Evolutionary conservation across 768 basidiomycete species (phyloP), one percentile per base, ranked within the genome.

Genomic region (Mycena crocata): DNA sequence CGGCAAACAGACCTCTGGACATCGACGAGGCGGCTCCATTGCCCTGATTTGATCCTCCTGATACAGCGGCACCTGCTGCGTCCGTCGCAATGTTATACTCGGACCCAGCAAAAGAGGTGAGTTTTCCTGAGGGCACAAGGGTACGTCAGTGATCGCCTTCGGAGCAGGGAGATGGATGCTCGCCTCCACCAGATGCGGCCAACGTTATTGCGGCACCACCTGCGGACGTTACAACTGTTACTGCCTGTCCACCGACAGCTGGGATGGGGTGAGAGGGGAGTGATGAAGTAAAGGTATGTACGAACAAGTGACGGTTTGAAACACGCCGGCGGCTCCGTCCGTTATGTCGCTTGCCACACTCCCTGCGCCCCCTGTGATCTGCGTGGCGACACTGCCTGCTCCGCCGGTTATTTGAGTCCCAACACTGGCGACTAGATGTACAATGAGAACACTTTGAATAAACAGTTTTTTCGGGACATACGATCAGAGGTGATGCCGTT

Each of bases 201-300:
- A 92, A 82, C 0, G 90, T 92, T 62, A 90, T 77, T 1, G 84
- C 90, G 46, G 82, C 70, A 14, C 90, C 90, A 9, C 89, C 91
- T 13, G 73, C 83, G 44, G 85, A 86, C 19, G 87, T 89, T 31
- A 92, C 76, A 23, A 91, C 73, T 17, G 87, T 92, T 54, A 81
- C 77, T 2, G 80, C 85, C 12, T 78, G 62, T 17, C 86, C 90
- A n/a, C 81, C 88, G 60, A 83, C 72, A 32, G 89, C 91, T 92
- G 62, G 31, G 51, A 64, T 56, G 19, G 37, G 24, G 60, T 50
- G 45, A 74, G 76, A 51, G 12, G 72, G 74, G 23, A 74, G 68
- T 3, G 67, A 51, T 26, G 71, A 39, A 72, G 65, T 39, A 4
- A 74, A 26, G 57, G 42, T 13, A 17, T 26, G 49, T 7, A 75